Base-by-base conservation (phyloP, 31 red algal species). In the Odonthalia washingtoniensis region DNA sequence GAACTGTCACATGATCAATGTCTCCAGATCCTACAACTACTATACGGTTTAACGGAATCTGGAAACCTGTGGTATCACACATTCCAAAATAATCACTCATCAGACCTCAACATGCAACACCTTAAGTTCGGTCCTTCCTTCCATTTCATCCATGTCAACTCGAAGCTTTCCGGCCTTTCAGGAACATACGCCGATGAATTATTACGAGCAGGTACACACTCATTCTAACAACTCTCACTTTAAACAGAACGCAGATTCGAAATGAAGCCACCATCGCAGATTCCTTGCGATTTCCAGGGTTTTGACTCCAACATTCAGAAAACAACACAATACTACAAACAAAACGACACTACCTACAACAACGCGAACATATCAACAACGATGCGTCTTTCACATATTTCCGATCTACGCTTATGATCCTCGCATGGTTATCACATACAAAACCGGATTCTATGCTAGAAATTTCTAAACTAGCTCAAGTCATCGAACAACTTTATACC, bases 41-140 rank as follows among this genome's bases (percentile, higher is more conserved):
- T n/a, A n/a, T n/a, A n/a, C n/a, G n/a, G 62, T 84, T 1, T 78
- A 80, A 9, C 70, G 64, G 0, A 5, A 85, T 2, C 80, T 79
- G 33, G 80, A 3, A 79, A 90, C 46, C 21, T 82, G 4, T 83
- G 53, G 86, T 63, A 89, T 53, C 3, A 45, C 40, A 80, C 75
- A 3, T 9, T 89, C 6, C 75, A 81, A 0, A 40, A 68, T 0
- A 57, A 89, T 43, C 86, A 89, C 46, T 28, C 27, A 1, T n/a
- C 49, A 3, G 86, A 80, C 41, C 65, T 85, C 0, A 39, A 24
- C 16, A 85, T 80, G 81, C 0, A 18, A 16, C 81, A 35, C 0
- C 30, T 85, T 0, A 49, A 72, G 40, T 79, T 72, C 2, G 80
- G 85, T 66, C 81, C 89, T 60, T 80, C 80, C 0, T n/a, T 85